Percentiles rank a stretch among this genome's conserved stretches.
Evolutionary conservation across 441 rosid species (phyloP).

Genomic region (Pelargonium citronellum): DNA sequence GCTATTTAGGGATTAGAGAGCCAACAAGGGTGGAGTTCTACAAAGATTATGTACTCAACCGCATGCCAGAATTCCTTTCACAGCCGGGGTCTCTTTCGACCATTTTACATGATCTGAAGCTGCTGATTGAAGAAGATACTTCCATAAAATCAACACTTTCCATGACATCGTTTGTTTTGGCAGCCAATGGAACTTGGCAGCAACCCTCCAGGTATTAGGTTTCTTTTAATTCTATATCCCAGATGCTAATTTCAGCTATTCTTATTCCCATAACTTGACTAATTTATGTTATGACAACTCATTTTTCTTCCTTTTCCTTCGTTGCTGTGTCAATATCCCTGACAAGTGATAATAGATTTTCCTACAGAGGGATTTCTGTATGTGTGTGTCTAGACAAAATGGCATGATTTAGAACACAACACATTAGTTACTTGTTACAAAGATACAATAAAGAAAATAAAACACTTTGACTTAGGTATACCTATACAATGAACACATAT

Average conservation of each 20-base stretch:
- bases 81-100: conserved; percentile 58
- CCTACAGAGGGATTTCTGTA: not conserved
- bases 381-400: conserved; percentile 7
- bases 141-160: conserved; percentile 60
- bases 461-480: not conserved
- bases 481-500: not conserved
- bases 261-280: not conserved
- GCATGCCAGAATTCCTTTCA: conserved; percentile 77
- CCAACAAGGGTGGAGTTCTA: conserved; percentile 77
- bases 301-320: not conserved
- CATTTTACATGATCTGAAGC: conserved; percentile 74
- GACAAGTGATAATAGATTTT: not conserved
- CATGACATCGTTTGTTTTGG: conserved; percentile 67
- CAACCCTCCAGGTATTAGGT: conserved; percentile 73
- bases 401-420: not conserved
- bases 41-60: conserved; percentile 71
- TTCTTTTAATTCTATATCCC: not conserved
- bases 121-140: conserved; percentile 57
- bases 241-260: conserved; percentile 2
- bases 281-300: not conserved
- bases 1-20: conserved; percentile 63
- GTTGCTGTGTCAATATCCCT: conserved; percentile 3
- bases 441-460: not conserved
- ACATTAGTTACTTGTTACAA: not conserved
- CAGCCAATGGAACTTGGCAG: conserved; percentile 88